Evolutionary conservation across 495 filamentous ascomycete species (phyloP).

Genomic region (Ramalina intermedia): DNA sequence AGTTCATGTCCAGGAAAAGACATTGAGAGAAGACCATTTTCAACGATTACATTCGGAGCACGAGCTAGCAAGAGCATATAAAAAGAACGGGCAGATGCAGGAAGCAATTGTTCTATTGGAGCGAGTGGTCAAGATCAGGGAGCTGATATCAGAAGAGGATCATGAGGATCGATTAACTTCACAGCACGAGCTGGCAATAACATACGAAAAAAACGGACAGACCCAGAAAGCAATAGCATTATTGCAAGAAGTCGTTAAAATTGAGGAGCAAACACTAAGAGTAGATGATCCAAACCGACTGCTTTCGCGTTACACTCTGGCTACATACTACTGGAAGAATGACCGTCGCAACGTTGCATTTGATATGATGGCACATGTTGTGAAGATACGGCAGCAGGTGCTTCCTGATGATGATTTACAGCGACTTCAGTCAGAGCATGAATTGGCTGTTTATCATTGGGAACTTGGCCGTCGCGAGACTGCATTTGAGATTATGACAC

Average conservation of each 20-base stretch:
- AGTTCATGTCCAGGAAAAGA: not conserved
- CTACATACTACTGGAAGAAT: slow-evolving; percentile 11
- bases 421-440: slow-evolving; percentile 8
- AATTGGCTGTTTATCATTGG: slow-evolving; percentile 10
- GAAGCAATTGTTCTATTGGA: slow-evolving; percentile 22
- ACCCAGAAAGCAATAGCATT: slow-evolving; percentile 19
- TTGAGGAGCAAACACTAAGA: slow-evolving; percentile 7
- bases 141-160: slow-evolving; percentile 6
- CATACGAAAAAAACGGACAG: slow-evolving; percentile 13
- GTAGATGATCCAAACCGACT: slow-evolving; percentile 20
- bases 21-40: not conserved
- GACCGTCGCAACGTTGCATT: slow-evolving; percentile 21
- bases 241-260: slow-evolving; percentile 20
- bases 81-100: slow-evolving; percentile 16
- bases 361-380: slow-evolving; percentile 19
- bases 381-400: slow-evolving; percentile 10
- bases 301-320: slow-evolving; percentile 11
- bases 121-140: slow-evolving; percentile 15
- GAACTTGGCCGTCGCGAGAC: slow-evolving; percentile 17
- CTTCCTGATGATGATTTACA: not conserved
- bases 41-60: slow-evolving; percentile 14
- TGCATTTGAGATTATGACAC: slow-evolving; percentile 20
- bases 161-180: not conserved
- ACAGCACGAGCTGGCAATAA: too few species aligned
- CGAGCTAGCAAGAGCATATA: slow-evolving; percentile 10